A percentile compares a stretch with the other conserved stretches of the same genome.
These are phyloP conservation scores for Yamadazyma triangularis DNA, from an alignment of 1,139 yeast genomes.

Conservation along the genomic window DNA sequence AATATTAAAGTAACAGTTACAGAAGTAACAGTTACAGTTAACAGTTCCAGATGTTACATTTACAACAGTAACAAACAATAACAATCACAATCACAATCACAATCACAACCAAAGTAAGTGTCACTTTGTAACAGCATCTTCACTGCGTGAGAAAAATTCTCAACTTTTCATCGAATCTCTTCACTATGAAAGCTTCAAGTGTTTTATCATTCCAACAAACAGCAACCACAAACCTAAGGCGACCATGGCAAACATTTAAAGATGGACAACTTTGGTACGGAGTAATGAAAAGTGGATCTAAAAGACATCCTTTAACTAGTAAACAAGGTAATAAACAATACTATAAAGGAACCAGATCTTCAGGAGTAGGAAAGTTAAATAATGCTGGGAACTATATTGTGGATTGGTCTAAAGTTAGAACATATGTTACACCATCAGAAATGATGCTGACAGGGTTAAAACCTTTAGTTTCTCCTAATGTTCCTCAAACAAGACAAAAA, in stretches of 20 bases:
- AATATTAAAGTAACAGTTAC: too few species aligned
- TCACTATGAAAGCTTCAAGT: constrained; percentile 51
- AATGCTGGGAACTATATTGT: constrained; percentile 69
- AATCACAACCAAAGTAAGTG: too few species aligned
- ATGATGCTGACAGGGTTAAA: constrained; percentile 45
- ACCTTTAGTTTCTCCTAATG: constrained; percentile 68
- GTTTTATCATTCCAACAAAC: constrained; percentile 53
- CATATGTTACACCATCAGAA: constrained; percentile 77
- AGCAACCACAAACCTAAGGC: constrained; percentile 48
- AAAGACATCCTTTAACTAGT: constrained; percentile 80
- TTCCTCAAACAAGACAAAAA: constrained; percentile 66
- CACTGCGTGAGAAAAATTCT: too few species aligned
- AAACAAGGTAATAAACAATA: constrained; percentile 92
- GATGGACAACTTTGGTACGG: constrained; percentile 89
- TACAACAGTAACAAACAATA: too few species aligned
- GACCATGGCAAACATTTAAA: constrained; percentile 86
- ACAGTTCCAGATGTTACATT: too few species aligned
- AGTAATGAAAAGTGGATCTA: constrained; percentile 68
- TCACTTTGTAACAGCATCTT: too few species aligned
- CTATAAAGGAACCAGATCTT: constrained; percentile 94
- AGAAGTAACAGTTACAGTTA: too few species aligned
- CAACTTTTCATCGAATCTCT: constrained; percentile 6
- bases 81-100: too few species aligned
- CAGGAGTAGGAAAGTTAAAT: constrained; percentile 85
- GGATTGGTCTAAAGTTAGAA: constrained; percentile 83